Percentiles rank a stretch among this genome's conserved stretches.
Evolutionary conservation across 768 basidiomycete species (phyloP).

Genomic region (Lentinula boryana): DNA sequence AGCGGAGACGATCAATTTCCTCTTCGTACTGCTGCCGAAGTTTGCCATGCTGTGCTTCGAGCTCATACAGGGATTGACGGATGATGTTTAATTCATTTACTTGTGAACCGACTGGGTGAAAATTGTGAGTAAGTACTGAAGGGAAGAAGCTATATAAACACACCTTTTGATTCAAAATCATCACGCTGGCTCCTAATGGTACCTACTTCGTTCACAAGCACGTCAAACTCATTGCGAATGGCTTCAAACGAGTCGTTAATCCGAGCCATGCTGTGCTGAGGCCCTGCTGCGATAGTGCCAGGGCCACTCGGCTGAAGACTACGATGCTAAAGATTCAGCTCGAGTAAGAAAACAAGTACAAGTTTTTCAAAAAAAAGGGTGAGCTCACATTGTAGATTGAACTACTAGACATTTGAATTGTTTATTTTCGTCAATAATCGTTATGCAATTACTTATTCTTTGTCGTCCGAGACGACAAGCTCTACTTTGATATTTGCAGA

Average conservation of each 20-base stretch:
- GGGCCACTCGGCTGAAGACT: constrained; percentile 49
- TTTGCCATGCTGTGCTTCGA: constrained; percentile 85
- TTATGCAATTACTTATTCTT: neutral
- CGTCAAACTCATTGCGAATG: constrained; percentile 82
- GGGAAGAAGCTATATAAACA: constrained; percentile 19
- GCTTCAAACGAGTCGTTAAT: constrained; percentile 77
- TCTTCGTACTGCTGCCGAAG: constrained; percentile 84
- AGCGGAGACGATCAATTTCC: constrained; percentile 66
- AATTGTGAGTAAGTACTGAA: constrained; percentile 5
- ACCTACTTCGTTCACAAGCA: constrained; percentile 60
- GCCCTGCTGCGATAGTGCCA: constrained; percentile 32
- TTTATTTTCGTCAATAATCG: neutral
- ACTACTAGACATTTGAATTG: neutral
- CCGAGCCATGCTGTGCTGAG: constrained; percentile 33
- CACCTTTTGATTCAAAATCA: constrained; percentile 87
- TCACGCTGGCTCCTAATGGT: constrained; percentile 72
- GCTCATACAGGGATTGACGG: constrained; percentile 84
- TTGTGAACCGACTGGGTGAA: constrained; percentile 60
- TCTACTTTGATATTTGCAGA: neutral
- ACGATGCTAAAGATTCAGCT: constrained; percentile 34
- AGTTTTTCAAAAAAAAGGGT: neutral
- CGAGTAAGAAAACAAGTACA: neutral
- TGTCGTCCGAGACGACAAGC: neutral
- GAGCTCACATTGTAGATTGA: constrained; percentile 6
- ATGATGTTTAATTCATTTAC: constrained; percentile 89